Evolutionary conservation across 768 basidiomycete species (phyloP).

Genomic region (Suillus occidentalis): DNA sequence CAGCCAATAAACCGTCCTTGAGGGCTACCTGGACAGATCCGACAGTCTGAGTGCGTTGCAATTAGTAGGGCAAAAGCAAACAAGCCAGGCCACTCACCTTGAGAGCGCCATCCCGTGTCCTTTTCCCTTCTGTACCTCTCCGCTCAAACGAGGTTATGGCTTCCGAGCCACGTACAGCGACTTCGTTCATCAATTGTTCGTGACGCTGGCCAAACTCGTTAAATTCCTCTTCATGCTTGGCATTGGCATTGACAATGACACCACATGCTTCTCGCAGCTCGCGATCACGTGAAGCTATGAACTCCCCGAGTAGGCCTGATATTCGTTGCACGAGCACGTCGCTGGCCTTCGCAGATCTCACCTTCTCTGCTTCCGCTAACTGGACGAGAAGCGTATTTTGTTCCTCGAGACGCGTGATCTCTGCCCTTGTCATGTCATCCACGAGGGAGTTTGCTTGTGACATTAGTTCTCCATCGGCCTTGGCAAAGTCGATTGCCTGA

Average conservation of each 20-base stretch:
- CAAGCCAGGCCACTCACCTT: constrained; percentile 45
- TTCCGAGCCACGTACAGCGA: constrained; percentile 42
- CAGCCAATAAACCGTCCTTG: constrained; percentile 41
- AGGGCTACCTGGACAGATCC: constrained; percentile 40
- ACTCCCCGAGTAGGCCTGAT: constrained; percentile 69
- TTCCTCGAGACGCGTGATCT: constrained; percentile 60
- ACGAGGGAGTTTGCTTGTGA: constrained; percentile 49
- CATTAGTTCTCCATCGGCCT: constrained; percentile 51
- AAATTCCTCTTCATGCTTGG: constrained; percentile 51
- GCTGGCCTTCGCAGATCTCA: constrained; percentile 64
- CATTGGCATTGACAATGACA: constrained; percentile 55
- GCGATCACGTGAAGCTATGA: constrained; percentile 65
- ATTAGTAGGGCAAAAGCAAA: constrained; percentile 15
- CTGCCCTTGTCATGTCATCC: constrained; percentile 45
- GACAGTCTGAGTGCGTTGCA: constrained; percentile 36
- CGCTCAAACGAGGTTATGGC: constrained; percentile 43
- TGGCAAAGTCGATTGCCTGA: constrained; percentile 58
- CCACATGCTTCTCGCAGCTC: constrained; percentile 60
- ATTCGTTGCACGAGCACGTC: constrained; percentile 76
- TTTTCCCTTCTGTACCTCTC: constrained; percentile 49
- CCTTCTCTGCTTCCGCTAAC: constrained; percentile 66
- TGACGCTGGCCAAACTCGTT: constrained; percentile 50
- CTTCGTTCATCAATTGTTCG: constrained; percentile 41
- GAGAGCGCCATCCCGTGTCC: constrained; percentile 54
- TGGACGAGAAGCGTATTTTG: constrained; percentile 68